phyloP scores from a whole-genome alignment of 345 rosid species.

The Leavenworthia alabamica region DNA sequence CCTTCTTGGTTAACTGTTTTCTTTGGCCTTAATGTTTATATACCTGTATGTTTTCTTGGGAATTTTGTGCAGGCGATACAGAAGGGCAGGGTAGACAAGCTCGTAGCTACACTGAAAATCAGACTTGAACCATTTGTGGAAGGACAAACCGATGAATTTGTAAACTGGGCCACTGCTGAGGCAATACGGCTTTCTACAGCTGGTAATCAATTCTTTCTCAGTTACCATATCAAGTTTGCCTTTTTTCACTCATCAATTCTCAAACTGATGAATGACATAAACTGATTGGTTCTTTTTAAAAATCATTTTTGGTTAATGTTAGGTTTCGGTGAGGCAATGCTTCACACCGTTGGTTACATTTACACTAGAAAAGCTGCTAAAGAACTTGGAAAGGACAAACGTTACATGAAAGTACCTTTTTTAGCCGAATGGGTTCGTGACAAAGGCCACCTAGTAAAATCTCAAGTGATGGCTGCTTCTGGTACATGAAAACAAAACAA shows the following conservation, averaged over 20 bases:
- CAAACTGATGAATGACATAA: not conserved
- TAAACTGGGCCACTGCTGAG: constrained; percentile 69
- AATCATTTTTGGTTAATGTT: constrained; percentile 5
- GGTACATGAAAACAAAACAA: constrained; percentile 37
- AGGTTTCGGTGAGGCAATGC: constrained; percentile 99
- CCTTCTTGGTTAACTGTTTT: not conserved
- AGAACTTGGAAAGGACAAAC: constrained; percentile 84
- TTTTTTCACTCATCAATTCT: not conserved
- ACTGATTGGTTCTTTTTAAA: not conserved
- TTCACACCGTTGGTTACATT: constrained; percentile 87
- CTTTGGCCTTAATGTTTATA: not conserved
- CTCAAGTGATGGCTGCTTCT: constrained; percentile 96
- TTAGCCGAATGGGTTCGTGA: constrained; percentile 99
- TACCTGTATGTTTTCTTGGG: not conserved
- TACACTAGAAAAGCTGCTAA: constrained; percentile 85
- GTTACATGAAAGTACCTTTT: constrained; percentile 84
- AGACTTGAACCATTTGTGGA: constrained; percentile 68
- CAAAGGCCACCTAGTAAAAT: constrained; percentile 83
- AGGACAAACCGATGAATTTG: constrained; percentile 54
- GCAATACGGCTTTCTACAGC: constrained; percentile 69
- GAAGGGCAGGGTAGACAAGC: constrained; percentile 70
- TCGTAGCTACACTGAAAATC: constrained; percentile 51
- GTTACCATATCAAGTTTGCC: not conserved
- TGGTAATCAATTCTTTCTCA: constrained; percentile 36
- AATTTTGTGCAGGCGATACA: constrained; percentile 51